Base-by-base conservation (phyloP, 495 filamentous ascomycete genomes). In the Penicillium diatomitis region DNA sequence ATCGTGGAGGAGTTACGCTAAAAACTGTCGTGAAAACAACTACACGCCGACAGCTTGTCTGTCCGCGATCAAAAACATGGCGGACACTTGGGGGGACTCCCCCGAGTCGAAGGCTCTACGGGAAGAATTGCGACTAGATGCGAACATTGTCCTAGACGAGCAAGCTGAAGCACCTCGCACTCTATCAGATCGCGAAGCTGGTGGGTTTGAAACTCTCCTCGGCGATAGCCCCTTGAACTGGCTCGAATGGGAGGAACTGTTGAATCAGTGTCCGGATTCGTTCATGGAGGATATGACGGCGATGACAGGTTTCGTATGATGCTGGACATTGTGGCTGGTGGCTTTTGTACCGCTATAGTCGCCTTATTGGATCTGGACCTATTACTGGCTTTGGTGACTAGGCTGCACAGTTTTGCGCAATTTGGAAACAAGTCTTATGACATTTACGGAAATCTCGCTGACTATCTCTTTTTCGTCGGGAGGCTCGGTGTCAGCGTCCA, bases 231-330 rank as follows among this genome's bases (percentile, higher is more conserved):
- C 62, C 2, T 51, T 64, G 53, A 54, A 67, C 44, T 70, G 67
- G 67, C 50, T 48, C 39, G 55, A 69, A 38, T 67, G 67, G 65
- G 64, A 67, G 38, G 51, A 59, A 27, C 53, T 70, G 4, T 46
- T 68, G 30, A 61, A 57, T 35, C 54, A 66, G 10, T 68, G 66
- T 28, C 58, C 62, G 20, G 52, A 44, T 42, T 57, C 57, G 4
- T 35, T 60, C n/a, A 11, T 52, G 32, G 57, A 63, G 39, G 60
- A 60, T 42, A 48, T 48, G 28, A 49, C 33, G 7, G 37, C 49
- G 28, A 36, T 51, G 52, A n/a, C 50, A 6, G 43, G 46, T 20
- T 38, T 29, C 8, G n/a, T 46, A 6, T 46, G 32, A 46, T 28
- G 40, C n/a, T 20, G 9, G 20, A 20, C 20, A 20, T 20, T 20